Percentiles rank a stretch among this genome's conserved stretches.
Evolutionary conservation across 768 basidiomycete genomes (phyloP).

Genomic region (Gymnopilus junonius): DNA sequence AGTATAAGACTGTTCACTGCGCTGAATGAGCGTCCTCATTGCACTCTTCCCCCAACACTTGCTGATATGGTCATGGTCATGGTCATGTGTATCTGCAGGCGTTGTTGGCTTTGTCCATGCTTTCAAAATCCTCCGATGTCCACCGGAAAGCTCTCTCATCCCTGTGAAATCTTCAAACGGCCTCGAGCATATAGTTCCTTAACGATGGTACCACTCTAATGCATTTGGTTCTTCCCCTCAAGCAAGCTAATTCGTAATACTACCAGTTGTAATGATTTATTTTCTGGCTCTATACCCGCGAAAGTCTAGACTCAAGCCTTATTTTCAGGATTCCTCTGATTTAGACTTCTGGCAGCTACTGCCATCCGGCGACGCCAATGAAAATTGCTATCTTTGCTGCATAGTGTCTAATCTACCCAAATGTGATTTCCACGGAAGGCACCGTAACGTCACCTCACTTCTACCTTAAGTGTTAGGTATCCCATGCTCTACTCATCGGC

Average conservation of each 20-base stretch:
- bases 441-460: neutral
- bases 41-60: neutral
- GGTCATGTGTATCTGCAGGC: neutral
- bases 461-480: neutral
- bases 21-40: neutral
- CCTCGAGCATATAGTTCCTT: neutral
- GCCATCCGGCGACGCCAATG: neutral
- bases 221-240: neutral
- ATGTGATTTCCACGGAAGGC: neutral
- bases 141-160: neutral
- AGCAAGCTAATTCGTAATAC: neutral
- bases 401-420: neutral
- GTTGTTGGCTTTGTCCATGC: neutral
- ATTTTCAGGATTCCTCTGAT: neutral
- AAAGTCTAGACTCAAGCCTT: neutral
- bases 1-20: neutral
- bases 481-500: neutral
- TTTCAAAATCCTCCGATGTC: neutral
- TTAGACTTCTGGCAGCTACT: neutral
- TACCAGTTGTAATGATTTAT: too few species aligned
- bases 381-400: neutral
- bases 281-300: neutral
- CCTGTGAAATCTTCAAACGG: neutral
- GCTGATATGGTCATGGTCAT: neutral
- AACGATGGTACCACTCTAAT: neutral